Base-by-base conservation (phyloP, 441 rosid species). In the Pelargonium cotyledonis region DNA sequence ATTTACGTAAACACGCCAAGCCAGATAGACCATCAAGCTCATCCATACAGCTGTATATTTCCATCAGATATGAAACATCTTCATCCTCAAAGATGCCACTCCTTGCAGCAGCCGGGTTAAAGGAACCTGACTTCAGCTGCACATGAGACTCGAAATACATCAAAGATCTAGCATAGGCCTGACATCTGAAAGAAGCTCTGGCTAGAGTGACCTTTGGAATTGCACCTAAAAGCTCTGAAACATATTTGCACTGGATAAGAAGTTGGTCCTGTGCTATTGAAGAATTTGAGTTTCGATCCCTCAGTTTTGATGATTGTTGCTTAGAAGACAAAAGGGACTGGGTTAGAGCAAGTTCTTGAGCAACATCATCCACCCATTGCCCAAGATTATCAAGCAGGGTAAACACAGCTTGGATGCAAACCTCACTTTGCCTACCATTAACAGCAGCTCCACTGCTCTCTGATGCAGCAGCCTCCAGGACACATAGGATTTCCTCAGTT, bases 381-480 rank as follows among this genome's bases (percentile, higher is more conserved):
- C 96, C 98, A 68, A 95, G 97, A 82, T 92, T 95, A 83, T 95
- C 99, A 21, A 95, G 96, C 82, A 95, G 97, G 74, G 95, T 91
- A 78, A 95, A 95, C 62, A 91, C 89, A 77, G 98, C 94, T 83
- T 95, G 98, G 77, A 88, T 84, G 81, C 99, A 95, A 80, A 95
- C 98, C 80, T 95, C 97, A 80, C 88, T 89, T 74, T 88, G 93
- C 69, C 96, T 91, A 76, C 82, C 85, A 77, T 79, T 75, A 78
- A 82, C 78, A 55, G 87, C 80, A 78, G 83, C 88, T 40, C 88
- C 87, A 79, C 85, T 86, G 69, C 78, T 86, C 78, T 86, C 97
- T 40, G 94, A 88, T 46, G 88, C 89, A 68, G 98, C 98, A 67
- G 96, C 98, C 77, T 83, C 82, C 77, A 95, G 98, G 80, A 92